These are phyloP conservation scores for Saccharomyces hybrid DNA, from an alignment of 1,139 yeast genomes.

Conservation along the genomic window DNA sequence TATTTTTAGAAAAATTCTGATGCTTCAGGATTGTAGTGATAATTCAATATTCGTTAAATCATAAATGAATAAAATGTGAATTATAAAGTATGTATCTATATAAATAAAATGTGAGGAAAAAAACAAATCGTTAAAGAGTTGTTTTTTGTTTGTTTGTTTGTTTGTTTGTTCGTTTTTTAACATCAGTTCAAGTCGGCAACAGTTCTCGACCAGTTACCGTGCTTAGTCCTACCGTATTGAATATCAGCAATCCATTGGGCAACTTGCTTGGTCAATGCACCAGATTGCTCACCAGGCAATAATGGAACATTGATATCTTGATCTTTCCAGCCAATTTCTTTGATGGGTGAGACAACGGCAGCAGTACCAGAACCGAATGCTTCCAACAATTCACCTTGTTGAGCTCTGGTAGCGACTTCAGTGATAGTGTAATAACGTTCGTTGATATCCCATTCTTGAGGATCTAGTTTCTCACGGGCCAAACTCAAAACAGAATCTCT, in stretches of 20 bases:
- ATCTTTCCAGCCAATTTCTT: constrained; percentile 72
- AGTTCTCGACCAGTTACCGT: constrained; percentile 35
- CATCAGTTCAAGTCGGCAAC: constrained; percentile 16
- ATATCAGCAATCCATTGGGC: constrained; percentile 78
- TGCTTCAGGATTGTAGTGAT: not conserved
- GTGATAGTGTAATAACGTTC: constrained; percentile 75
- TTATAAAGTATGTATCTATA: not conserved
- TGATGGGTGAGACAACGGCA: constrained; percentile 87
- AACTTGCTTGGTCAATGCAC: constrained; percentile 65
- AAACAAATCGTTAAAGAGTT: not conserved
- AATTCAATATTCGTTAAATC: not conserved
- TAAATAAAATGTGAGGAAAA: not conserved
- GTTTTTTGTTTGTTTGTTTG: not conserved
- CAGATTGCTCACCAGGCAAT: constrained; percentile 64
- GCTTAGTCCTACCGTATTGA: constrained; percentile 77
- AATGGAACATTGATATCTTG: constrained; percentile 66
- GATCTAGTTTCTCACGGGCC: constrained; percentile 63
- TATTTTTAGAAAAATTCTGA: no score
- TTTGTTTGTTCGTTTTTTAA: not conserved
- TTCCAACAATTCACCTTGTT: constrained; percentile 75
- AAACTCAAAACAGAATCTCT: constrained; percentile 76
- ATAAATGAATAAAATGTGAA: not conserved
- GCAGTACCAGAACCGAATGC: constrained; percentile 97
- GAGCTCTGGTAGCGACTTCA: constrained; percentile 70
- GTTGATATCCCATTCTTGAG: constrained; percentile 64